Conservation (phyloP, 768 basidiomycete genomes). For the Collybia sordida region DNA sequence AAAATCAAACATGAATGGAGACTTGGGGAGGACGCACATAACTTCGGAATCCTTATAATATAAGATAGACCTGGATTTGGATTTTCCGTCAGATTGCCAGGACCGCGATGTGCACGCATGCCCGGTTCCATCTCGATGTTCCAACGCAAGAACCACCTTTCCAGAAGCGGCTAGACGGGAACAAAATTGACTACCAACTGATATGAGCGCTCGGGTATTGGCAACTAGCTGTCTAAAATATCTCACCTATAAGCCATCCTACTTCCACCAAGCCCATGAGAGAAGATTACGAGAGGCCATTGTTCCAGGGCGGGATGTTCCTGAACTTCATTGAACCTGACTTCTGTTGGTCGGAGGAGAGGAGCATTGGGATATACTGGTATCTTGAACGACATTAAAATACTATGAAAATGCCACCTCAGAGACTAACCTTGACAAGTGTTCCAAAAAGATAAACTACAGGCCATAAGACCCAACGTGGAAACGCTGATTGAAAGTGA, state of each 20-base stretch:
- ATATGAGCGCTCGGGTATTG: background rate
- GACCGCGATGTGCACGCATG: conserved; percentile 44
- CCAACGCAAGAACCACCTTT: conserved; percentile 76
- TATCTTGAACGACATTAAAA: conserved; percentile 34
- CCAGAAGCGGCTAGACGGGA: conserved; percentile 74
- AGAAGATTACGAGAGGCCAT: conserved; percentile 84
- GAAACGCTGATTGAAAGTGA: conserved; percentile 23
- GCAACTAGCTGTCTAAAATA: background rate
- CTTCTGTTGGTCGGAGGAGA: conserved; percentile 38
- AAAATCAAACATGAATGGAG: background rate
- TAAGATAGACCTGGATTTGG: conserved; percentile 25
- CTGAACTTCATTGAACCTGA: conserved; percentile 4
- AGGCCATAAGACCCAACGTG: conserved; percentile 47
- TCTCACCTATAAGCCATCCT: conserved; percentile 65
- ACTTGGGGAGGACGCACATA: conserved; percentile 34
- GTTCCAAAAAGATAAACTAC: conserved; percentile 50
- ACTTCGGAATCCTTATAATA: conserved; percentile 62
- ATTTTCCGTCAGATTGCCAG: conserved; percentile 28
- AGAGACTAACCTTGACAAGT: conserved; percentile 40
- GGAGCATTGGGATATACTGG: conserved; percentile 58
- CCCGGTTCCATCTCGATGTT: conserved; percentile 82
- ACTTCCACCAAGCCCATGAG: conserved; percentile 79
- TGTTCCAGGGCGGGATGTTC: conserved; percentile 22
- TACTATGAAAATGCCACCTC: background rate
- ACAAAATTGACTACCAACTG: conserved; percentile 58